Base-by-base conservation (phyloP, 2,329 filamentous ascomycete species). In the Penicillium aurantiogriseum region DNA sequence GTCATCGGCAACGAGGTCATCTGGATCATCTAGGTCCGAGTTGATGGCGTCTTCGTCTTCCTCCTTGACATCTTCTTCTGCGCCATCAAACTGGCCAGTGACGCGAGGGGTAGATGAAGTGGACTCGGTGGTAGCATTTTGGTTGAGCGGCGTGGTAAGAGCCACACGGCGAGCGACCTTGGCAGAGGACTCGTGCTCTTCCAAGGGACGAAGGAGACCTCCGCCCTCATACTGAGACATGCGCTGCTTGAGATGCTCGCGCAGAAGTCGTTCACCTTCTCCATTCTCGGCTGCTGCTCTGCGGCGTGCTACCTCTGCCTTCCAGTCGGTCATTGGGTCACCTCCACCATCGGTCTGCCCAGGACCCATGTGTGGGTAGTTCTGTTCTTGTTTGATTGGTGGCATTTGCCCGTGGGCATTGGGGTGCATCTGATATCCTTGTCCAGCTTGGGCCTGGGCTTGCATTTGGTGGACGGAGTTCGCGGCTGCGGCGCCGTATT, bases 31-130 rank as follows among this genome's bases (percentile, higher is more conserved):
- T 4, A 99, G 86, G 69, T 99, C 94, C 0, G 94, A 97, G 75
- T 99, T 99, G 78, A 99, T 99, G 2, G 93, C 94, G 73, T 99
- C 92, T 64, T 96, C 93, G 63, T 97, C 92, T 13, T 86, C 85
- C 71, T 65, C 85, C 44, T 86, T 85, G 6, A 84, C 80, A 23
- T 78, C 76, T 51, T 80, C 79, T 10, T 76, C 79, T 15, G 72
- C 69, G 19, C 81, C 83, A 70, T 93, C 88, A 51, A 83, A 82
- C 59, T 87, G 83, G 33, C 76, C 62, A 23, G 67, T 63, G 10
- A 66, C 51, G 25, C 38, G 59, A n/a, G 68, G 58, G 33, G 56
- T n/a, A 31, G 51, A 43, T 42, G 62, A 56, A 13, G 53, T 39
- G 13, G 45, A 39, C 23, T 52, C 52, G 8, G 58, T 45, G 3